Evolutionary conservation across 164 flowering plant species (phyloP), one percentile per base, ranked within the genome.

Genomic region (Dillenia turbinata): DNA sequence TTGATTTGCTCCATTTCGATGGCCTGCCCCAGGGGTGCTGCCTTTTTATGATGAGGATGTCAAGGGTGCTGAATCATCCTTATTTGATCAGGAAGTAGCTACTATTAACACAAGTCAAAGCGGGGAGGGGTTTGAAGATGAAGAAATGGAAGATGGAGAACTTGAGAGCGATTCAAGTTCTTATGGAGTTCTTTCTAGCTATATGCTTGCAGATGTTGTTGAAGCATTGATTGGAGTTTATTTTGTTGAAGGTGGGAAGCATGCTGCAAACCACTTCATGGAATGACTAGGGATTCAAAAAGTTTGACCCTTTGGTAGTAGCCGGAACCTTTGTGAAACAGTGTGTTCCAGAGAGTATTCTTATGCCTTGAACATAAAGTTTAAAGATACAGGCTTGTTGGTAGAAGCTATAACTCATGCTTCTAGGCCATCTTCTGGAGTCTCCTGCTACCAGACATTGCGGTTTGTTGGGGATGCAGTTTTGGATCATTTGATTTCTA

Each of bases 381-480:
- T 95, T 66, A 79, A 73, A 14, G 87, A 90, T 48, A 69, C 59
- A 66, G 79, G 84, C 54, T 68, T 89, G 48, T 73, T 95, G 76
- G 81, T 95, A 48, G 97, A 95, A 77, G 97, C 97, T 57, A 88
- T 95, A 56, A 95, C 97, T 66, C 99, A 95, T 79, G 99, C 99
- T 74, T 95, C 99, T 53, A 80, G 97, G 44, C 99, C 99, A 40
- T 92, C 99, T 50, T 82, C 96, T 52, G 99, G 99, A 52, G 87
- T 95, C 17, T 88, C 99, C 11, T 95, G 99, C 77, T 95, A 95
- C 69, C 99, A 95, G 69, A 78, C 97, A 10, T 65, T 92, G 72
- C 97, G 92, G 71, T 95, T 95, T 77, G 88, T 95, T 54, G 99
- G 99, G 55, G 99, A 95, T 80, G 99, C 99, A n/a, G 97, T 95